Conservation (phyloP, 177 flowering plant genomes). For the Tripterygium wilfordii region DNA sequence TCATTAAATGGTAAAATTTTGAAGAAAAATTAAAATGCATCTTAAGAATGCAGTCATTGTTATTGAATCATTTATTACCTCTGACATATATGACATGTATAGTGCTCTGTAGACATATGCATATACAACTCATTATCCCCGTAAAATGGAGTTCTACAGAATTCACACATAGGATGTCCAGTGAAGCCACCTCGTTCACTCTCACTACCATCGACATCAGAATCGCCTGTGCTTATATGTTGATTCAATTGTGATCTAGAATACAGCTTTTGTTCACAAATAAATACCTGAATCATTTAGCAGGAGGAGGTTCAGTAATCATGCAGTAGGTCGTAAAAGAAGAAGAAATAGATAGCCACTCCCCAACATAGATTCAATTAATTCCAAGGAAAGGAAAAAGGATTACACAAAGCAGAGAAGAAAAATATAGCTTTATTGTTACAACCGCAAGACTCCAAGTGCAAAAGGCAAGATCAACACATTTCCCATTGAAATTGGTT, state of each 20-base stretch:
- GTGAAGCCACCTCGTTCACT: conserved; percentile 93
- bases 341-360: too few species aligned
- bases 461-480: not conserved
- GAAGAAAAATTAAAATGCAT: not conserved
- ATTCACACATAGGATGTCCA: conserved; percentile 93
- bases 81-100: conserved; percentile 90
- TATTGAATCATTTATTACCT: conserved; percentile 35
- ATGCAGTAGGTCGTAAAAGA: too few species aligned
- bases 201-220: conserved; percentile 97
- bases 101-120: conserved; percentile 94
- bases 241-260: conserved; percentile 72
- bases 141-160: conserved; percentile 78
- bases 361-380: too few species aligned
- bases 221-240: conserved; percentile 79
- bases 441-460: too few species aligned
- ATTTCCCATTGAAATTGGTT: too few species aligned
- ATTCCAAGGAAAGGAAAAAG: too few species aligned
- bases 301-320: not conserved
- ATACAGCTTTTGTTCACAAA: conserved; percentile 94
- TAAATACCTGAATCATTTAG: conserved; percentile 54
- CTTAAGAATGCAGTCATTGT: not conserved
- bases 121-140: conserved; percentile 91
- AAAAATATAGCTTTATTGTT: too few species aligned
- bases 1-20: not conserved
- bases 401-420: too few species aligned